Percentiles rank a stretch among this genome's conserved stretches.
These are phyloP conservation scores for Hortaea werneckii DNA, from an alignment of 2,329 filamentous ascomycete genomes.

Conservation along the genomic window DNA sequence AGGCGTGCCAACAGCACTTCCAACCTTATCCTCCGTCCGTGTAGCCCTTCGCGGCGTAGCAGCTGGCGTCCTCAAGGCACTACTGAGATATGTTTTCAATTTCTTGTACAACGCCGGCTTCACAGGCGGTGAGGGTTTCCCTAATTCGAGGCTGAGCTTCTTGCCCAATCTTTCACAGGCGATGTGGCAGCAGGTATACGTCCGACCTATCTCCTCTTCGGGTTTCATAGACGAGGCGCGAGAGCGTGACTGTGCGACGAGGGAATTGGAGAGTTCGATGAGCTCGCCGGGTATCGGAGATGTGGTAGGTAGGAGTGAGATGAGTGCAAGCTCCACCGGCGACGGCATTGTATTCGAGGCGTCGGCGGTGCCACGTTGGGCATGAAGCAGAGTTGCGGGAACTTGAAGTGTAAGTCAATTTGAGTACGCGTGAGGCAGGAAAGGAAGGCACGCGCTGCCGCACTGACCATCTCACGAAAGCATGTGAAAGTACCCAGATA, in stretches of 20 bases:
- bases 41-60: not conserved
- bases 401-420: no score
- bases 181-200: conserved; percentile 76
- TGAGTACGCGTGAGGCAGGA: no score
- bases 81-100: conserved; percentile 70
- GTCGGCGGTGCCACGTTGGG: no score
- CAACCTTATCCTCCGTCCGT: no score
- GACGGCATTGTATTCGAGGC: conserved; percentile 48
- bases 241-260: conserved; percentile 71
- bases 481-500: no score
- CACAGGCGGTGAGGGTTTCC: conserved; percentile 66
- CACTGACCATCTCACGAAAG: no score
- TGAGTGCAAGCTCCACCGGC: conserved; percentile 61
- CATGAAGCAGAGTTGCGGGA: no score
- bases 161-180: conserved; percentile 82
- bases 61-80: conserved; percentile 42
- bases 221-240: conserved; percentile 67
- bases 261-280: conserved; percentile 57
- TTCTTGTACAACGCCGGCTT: conserved; percentile 74
- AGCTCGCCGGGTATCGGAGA: conserved; percentile 60
- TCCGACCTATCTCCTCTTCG: conserved; percentile 78
- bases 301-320: conserved; percentile 64
- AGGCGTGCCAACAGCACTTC: no score
- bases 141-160: conserved; percentile 63
- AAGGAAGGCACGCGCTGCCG: no score